Conservation (phyloP, 192 early-diverging fungal species). For the Linnemannia zychae region DNA sequence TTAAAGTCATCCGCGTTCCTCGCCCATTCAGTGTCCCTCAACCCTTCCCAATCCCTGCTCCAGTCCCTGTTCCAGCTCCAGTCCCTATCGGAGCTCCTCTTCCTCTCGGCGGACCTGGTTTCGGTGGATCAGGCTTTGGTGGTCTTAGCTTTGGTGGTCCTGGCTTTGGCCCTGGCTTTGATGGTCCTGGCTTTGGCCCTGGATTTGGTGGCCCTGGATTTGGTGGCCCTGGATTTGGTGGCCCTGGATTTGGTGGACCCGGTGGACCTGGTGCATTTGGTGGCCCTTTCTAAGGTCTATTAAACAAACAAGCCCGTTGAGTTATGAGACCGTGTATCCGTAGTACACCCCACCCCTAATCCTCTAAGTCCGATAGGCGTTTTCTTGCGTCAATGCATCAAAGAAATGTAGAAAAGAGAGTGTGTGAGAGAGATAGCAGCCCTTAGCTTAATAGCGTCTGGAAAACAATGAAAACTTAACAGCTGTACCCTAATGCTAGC, state of each 20-base stretch:
- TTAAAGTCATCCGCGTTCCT: conserved; percentile 15
- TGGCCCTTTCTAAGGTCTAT: background rate
- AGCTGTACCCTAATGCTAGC: too few species aligned
- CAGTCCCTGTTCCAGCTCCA: conserved; percentile 18
- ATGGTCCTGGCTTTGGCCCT: background rate
- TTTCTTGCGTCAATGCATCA: too few species aligned
- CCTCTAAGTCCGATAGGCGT: background rate
- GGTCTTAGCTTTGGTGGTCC: background rate
- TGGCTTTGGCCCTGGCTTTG: background rate
- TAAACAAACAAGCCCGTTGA: too few species aligned
- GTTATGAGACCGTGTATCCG: too few species aligned
- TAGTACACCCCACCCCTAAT: background rate
- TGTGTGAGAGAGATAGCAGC: too few species aligned
- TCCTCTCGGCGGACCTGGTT: background rate
- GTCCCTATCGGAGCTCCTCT: conserved; percentile 6
- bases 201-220: background rate
- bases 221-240: background rate
- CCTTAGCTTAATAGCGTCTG: too few species aligned
- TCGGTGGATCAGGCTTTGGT: background rate
- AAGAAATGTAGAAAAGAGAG: too few species aligned
- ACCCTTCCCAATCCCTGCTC: conserved; percentile 24
- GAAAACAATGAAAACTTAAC: too few species aligned
- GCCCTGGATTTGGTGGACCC: background rate
- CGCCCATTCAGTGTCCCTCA: conserved; percentile 16
- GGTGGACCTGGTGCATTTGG: background rate